phyloP scores from a whole-genome alignment of 192 early-diverging fungal species.

The Cladochytrium replicatum region DNA sequence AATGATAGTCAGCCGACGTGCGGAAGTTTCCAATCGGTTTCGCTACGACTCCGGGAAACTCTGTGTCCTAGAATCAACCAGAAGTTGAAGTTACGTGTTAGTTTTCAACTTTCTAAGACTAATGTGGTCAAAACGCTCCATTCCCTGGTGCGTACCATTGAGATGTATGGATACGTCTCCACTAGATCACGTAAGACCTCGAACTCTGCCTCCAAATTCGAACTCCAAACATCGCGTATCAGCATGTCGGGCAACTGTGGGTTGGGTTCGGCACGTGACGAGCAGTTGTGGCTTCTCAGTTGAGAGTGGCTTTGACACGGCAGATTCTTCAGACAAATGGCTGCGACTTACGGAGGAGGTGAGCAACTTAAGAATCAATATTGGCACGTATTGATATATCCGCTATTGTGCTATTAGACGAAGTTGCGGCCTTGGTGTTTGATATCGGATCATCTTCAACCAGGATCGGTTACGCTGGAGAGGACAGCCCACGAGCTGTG shows the following conservation, averaged over 20 bases:
- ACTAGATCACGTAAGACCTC: slow-evolving; percentile 72
- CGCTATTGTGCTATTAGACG: slow-evolving; percentile 45
- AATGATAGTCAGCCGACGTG: slow-evolving; percentile 95
- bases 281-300: no score
- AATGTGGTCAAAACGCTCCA: slow-evolving; percentile 1
- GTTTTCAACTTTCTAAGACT: not conserved
- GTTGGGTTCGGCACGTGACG: no score
- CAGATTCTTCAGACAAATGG: no score
- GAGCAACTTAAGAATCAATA: no score
- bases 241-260: no score
- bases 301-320: no score
- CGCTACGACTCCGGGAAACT: slow-evolving; percentile 98
- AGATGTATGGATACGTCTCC: slow-evolving; percentile 84
- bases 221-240: slow-evolving; percentile 58
- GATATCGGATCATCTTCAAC: slow-evolving; percentile 82
- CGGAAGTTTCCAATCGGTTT: slow-evolving; percentile 94
- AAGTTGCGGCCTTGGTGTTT: slow-evolving; percentile 87
- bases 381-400: no score
- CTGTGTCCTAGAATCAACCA: slow-evolving; percentile 66
- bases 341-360: no score
- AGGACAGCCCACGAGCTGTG: slow-evolving; percentile 82
- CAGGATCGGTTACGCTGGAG: slow-evolving; percentile 94
- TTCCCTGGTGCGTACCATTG: slow-evolving; percentile 74
- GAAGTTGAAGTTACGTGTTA: not conserved
- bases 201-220: slow-evolving; percentile 94